A percentile compares a stretch with the other conserved stretches of the same genome.
phyloP scores from a whole-genome alignment of 1,284 basidiomycete species.

The Ceratobasidium sp. region DNA sequence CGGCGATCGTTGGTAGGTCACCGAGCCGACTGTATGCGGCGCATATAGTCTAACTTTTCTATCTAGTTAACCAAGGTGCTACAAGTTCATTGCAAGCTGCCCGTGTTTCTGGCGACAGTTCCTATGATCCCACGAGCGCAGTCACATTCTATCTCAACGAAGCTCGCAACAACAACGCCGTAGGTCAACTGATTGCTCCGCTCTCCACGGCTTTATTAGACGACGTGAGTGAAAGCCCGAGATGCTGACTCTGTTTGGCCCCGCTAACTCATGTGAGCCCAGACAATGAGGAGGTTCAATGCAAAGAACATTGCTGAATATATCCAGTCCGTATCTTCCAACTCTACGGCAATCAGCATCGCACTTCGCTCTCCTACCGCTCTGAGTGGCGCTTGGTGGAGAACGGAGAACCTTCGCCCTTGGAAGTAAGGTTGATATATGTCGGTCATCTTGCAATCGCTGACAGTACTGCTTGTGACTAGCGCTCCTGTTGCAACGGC shows the following conservation, averaged over 20 bases:
- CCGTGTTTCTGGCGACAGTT: conserved; percentile 53
- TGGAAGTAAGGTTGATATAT: conserved; percentile 14
- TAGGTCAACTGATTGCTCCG: conserved; percentile 10
- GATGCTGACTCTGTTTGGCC: background rate
- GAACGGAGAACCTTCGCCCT: conserved; percentile 11
- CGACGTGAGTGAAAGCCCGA: conserved; percentile 8
- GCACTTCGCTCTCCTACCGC: conserved; percentile 15
- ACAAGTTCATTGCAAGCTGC: conserved; percentile 52
- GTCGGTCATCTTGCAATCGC: background rate
- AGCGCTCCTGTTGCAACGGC: conserved; percentile 34
- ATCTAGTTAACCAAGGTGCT: conserved; percentile 54
- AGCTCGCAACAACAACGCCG: conserved; percentile 28
- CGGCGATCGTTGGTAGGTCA: conserved; percentile 56
- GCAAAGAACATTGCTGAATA: conserved; percentile 33
- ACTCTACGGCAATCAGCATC: conserved; percentile 15
- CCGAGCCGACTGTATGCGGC: background rate
- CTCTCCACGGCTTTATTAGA: conserved; percentile 19
- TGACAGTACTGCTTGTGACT: background rate
- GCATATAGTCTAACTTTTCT: conserved; percentile 3
- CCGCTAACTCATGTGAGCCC: background rate
- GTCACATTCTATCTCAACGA: conserved; percentile 54
- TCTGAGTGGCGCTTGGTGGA: conserved; percentile 31
- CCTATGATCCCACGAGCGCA: conserved; percentile 54
- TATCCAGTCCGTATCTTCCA: conserved; percentile 7
- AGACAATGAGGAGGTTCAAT: conserved; percentile 34